Evolutionary conservation across 768 basidiomycete genomes (phyloP).

Genomic region (Psilocybe sp.): DNA sequence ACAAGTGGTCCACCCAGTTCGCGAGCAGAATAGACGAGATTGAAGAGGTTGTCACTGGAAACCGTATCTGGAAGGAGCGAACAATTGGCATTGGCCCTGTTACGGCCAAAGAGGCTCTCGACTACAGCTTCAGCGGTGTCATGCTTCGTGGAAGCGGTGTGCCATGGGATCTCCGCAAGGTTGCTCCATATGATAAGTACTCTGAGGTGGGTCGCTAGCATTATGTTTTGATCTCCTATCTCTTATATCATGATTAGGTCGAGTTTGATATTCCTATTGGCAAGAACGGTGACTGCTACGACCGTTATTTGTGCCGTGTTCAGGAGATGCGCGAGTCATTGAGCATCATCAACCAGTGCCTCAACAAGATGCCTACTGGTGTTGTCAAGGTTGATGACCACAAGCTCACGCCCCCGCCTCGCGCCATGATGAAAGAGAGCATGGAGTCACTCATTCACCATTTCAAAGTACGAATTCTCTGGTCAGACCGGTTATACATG

Average conservation of each 20-base stretch:
- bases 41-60: conserved; percentile 96
- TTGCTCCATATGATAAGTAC: conserved; percentile 94
- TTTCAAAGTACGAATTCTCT: conserved; percentile 67
- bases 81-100: conserved; percentile 90
- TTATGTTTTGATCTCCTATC: background rate
- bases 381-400: conserved; percentile 95
- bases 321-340: conserved; percentile 98
- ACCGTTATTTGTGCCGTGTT: conserved; percentile 95
- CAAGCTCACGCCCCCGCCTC: conserved; percentile 94
- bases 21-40: conserved; percentile 89
- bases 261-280: conserved; percentile 98
- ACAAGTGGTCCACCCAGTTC: conserved; percentile 97
- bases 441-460: conserved; percentile 99
- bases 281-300: conserved; percentile 96
- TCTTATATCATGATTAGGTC: conserved; percentile 45
- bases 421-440: conserved; percentile 98
- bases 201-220: conserved; percentile 57
- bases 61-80: conserved; percentile 97
- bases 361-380: conserved; percentile 96
- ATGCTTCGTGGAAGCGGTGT: conserved; percentile 95
- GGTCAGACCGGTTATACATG: background rate
- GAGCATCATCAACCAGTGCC: conserved; percentile 86
- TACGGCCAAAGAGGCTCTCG: conserved; percentile 87
- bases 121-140: conserved; percentile 93
- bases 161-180: conserved; percentile 92